These are phyloP conservation scores for Arthrobotrys pseudoclavata DNA, from an alignment of 2,329 filamentous ascomycete species.

Conservation along the genomic window DNA sequence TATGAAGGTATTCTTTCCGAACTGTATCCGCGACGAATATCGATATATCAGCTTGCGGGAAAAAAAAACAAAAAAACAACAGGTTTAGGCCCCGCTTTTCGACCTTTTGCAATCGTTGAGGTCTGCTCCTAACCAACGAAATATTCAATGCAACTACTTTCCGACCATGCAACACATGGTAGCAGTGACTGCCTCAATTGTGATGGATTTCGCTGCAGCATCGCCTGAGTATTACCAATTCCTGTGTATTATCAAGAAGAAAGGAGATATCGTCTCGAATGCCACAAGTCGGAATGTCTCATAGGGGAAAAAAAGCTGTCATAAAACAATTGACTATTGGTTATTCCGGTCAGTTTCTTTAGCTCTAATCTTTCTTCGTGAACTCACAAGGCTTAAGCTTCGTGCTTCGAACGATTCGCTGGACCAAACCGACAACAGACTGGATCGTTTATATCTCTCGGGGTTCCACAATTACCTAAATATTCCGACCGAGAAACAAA, in stretches of 20 bases:
- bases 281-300: not conserved
- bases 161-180: not conserved
- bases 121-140: not conserved
- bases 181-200: not conserved
- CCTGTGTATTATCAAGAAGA: slow-evolving; percentile 1
- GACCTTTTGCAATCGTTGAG: not conserved
- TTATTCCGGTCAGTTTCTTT: not conserved
- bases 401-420: not conserved
- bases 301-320: not conserved
- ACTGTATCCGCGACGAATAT: not conserved
- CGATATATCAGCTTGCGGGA: not conserved
- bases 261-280: not conserved
- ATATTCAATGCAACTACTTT: too few relatives aligned
- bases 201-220: not conserved
- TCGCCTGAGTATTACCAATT: slow-evolving; percentile 27
- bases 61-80: not conserved
- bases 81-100: not conserved
- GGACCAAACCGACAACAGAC: not conserved
- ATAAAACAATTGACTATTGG: not conserved
- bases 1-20: slow-evolving; percentile 13
- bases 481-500: slow-evolving; percentile 44
- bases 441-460: slow-evolving; percentile 24
- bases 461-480: slow-evolving; percentile 43
- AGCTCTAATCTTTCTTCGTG: too few relatives aligned
- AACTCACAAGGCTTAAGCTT: not conserved